Percentiles rank a stretch among this genome's conserved stretches.
Evolutionary conservation across 176 grass and related monocot species (phyloP).

Genomic region (Oryza brachyantha): DNA sequence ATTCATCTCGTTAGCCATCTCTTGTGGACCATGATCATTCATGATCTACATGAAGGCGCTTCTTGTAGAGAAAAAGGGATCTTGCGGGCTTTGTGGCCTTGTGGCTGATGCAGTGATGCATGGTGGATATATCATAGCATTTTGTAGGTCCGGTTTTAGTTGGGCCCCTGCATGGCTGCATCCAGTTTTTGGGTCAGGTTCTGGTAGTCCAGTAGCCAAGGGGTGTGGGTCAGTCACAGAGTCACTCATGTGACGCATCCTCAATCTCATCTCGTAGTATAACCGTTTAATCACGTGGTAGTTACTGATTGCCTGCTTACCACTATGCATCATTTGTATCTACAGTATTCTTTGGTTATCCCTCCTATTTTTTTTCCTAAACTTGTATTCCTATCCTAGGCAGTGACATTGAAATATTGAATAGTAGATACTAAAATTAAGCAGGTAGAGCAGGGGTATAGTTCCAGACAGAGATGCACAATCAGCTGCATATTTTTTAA

Average conservation of each 20-base stretch:
- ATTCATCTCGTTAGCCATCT: slow-evolving; percentile 39
- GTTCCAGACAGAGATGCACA: neutral
- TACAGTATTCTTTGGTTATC: slow-evolving; percentile 21
- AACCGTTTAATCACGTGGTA: neutral
- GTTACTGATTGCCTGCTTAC: neutral
- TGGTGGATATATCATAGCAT: slow-evolving; percentile 39
- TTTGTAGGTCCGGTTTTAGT: slow-evolving; percentile 23
- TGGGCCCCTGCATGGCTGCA: neutral
- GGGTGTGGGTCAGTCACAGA: neutral
- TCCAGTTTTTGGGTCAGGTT: slow-evolving; percentile 16
- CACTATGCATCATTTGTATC: slow-evolving; percentile 13
- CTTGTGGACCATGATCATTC: slow-evolving; percentile 42
- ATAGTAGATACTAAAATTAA: neutral
- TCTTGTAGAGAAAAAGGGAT: slow-evolving; percentile 14
- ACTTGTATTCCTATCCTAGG: neutral
- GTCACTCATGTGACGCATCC: slow-evolving; percentile 14
- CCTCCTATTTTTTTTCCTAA: neutral
- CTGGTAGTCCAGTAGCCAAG: neutral
- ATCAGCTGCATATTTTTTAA: slow-evolving; percentile 19
- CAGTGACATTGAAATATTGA: slow-evolving; percentile 10
- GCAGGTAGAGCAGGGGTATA: neutral
- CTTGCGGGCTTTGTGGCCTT: neutral
- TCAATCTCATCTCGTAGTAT: neutral
- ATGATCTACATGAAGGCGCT: slow-evolving; percentile 29
- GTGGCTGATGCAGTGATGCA: neutral